Evolutionary conservation across 176 grass and related monocot species (phyloP), one percentile per base, ranked within the genome.

Genomic region (Rhipidocladum racemiflorum): DNA sequence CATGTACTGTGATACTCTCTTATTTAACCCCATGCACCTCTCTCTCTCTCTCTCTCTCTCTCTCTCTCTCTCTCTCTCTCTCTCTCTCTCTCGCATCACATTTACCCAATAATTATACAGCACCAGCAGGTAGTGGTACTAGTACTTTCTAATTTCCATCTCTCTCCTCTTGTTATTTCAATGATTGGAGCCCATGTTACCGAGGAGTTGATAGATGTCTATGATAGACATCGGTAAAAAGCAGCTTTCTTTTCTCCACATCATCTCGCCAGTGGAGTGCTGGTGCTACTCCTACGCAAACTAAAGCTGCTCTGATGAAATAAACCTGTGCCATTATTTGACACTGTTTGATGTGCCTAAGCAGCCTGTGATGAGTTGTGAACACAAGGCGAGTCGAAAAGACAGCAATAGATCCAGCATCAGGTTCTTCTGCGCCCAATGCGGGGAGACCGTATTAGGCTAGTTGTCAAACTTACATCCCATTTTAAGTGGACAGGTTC

Each of bases 141-240:
- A 10, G 46, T 27, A 6, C 45, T 72, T 72, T 20, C 40, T 25
- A 7, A 65, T 65, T 35, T 65, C 62, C 1, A 6, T 27, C 81
- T 73, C 70, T 74, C 53, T 72, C 4, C 18, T 18, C 20, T 36
- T 16, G 49, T 73, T 48, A 51, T 65, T 40, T 80, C 81, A 84
- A 84, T 88, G 48, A 84, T 84, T 40, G 38, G 38, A 40, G 38
- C 38, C 38, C 38, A 83, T 48, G 86, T 88, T 88, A 84, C 81
- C 60, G 38, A 60, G 36, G 36, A 36, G 43, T 12, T n/a, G 28
- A 69, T 12, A 29, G 28, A 69, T 73, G 60, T 30, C 59, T 48
- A 38, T 48, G 49, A 79, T 40, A 61, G 56, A 43, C 81, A 74
- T 40, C 29, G 76, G 76, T 75, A 80, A 85, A 88, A 79, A 79